Conservation (phyloP, 192 early-diverging fungal species). For the Backusella westeae region DNA sequence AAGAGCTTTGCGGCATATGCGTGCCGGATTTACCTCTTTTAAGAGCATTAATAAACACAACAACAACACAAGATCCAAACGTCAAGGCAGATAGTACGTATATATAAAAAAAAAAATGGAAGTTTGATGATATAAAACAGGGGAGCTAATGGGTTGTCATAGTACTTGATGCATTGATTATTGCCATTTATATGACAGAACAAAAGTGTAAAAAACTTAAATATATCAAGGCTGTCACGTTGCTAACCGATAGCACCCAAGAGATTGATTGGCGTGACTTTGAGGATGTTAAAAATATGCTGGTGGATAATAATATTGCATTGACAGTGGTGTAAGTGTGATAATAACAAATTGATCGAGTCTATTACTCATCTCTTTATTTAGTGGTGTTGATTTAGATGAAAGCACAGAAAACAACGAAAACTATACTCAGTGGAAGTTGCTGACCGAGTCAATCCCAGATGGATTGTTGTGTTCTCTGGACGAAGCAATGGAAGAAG, state of each 20-base stretch:
- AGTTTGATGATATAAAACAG: too few species aligned
- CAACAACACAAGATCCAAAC: not conserved
- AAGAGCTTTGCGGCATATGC: not conserved
- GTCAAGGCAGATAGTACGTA: not conserved
- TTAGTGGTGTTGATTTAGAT: not conserved
- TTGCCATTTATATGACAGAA: not conserved
- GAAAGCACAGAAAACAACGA: not conserved
- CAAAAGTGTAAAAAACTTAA: not conserved
- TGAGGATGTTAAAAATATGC: not conserved
- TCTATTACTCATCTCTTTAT: not conserved
- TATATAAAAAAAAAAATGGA: too few species aligned
- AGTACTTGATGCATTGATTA: constrained; percentile 5
- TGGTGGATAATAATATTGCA: not conserved
- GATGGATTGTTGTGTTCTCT: not conserved
- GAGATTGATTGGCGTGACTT: not conserved
- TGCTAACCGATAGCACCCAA: not conserved
- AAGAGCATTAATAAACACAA: not conserved
- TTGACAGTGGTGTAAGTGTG: not conserved
- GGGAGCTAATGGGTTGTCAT: not conserved
- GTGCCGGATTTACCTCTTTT: not conserved
- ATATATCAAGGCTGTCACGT: not conserved
- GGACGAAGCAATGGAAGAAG: not conserved
- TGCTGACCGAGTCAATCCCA: not conserved
- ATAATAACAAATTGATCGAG: too few species aligned
- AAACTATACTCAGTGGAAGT: not conserved